Base-by-base conservation (phyloP, 495 filamentous ascomycete genomes). In the Wilcoxina mikolae region DNA sequence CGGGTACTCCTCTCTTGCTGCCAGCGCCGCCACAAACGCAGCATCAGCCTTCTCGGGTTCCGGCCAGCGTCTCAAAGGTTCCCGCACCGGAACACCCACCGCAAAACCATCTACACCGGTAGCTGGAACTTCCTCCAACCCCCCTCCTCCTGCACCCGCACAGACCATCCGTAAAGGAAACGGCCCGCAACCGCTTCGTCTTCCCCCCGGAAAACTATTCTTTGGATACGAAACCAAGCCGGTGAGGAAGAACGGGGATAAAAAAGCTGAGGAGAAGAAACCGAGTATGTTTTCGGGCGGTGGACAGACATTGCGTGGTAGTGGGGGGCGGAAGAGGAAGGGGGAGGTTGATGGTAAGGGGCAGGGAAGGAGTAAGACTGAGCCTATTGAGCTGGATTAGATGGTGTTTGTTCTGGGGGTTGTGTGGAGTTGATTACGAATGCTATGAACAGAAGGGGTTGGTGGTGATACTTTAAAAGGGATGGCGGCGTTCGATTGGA, bases 1-100 rank as follows among this genome's bases (percentile, higher is more conserved):
- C 71, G 95, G 95, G 71, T 98, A 96, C 67, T 78, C 85, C 39
- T 78, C 89, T n/a, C 95, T 98, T 59, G 84, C 86, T 0, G 91
- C 91, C 0, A 80, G 80, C 12, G 74, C 85, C 1, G 78, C 74
- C 4, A 79, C 82, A 24, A 77, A 75, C 12, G 80, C 81, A 2
- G 74, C 74, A 11, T 91, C 86, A 0, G 84, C 93, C 64, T 98
- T 96, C 63, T 62, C 82, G 1, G 73, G 70, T 0, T 69, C 74
- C 2, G 91, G 91, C 9, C 84, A 94, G 51, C 83, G 81, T 53
- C 68, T 98, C 17, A 81, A 77, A 52, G 74, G 79, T 22, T 90
- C 88, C 69, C 93, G 89, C 66, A 81, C 80, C 10, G 78, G 77
- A 58, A 93, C 62, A 1, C 76, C 84, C 0, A 88, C 84, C 1